phyloP scores from a whole-genome alignment of 768 basidiomycete species.

The Psilocybe subaeruginosa region DNA sequence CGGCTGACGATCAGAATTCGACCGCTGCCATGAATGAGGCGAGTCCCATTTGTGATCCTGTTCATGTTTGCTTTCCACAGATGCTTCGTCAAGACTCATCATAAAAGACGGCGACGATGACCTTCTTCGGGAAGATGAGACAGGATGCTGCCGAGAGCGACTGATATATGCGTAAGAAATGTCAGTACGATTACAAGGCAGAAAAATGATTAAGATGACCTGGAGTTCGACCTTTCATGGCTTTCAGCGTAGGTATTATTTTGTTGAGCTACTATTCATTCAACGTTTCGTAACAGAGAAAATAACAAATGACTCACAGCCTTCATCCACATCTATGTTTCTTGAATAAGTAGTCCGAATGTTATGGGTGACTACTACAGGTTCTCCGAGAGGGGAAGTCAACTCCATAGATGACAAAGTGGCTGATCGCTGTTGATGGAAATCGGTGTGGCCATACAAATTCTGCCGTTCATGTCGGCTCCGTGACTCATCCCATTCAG shows the following conservation, averaged over 20 bases:
- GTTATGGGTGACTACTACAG: background rate
- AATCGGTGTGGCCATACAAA: background rate
- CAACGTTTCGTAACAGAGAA: background rate
- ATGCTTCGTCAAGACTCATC: background rate
- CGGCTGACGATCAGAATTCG: background rate
- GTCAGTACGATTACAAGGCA: background rate
- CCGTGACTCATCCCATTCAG: background rate
- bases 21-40: constrained; percentile 56
- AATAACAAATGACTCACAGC: background rate
- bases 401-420: background rate
- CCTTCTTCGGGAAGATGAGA: background rate
- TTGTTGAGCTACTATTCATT: background rate
- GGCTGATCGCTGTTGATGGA: background rate
- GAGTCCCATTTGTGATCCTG: constrained; percentile 76
- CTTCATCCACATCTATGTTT: background rate
- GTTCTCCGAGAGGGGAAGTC: background rate
- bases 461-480: background rate
- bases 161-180: too few species aligned
- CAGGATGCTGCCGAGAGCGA: too few species aligned
- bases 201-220: background rate
- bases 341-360: background rate
- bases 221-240: background rate
- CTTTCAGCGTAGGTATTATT: background rate
- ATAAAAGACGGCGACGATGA: background rate
- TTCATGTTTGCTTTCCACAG: constrained; percentile 32